Base-by-base conservation (phyloP, 164 flowering plant genomes). In the Hamamelis virginiana region DNA sequence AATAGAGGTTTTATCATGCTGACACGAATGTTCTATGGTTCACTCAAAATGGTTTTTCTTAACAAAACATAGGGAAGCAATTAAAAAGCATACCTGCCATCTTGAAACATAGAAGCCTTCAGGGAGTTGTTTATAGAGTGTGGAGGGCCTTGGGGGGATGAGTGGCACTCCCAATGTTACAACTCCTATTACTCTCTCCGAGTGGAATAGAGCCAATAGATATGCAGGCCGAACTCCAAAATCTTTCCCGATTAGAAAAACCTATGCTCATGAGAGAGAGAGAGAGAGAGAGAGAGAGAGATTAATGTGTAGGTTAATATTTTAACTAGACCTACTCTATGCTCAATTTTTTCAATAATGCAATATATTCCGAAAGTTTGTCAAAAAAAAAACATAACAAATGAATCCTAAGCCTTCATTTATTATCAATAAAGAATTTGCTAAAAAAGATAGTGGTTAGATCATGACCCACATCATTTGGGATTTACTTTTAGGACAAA, bases 91-190 rank as follows among this genome's bases (percentile, higher is more conserved):
- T 69, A 85, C 89, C 84, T 51, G 68, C 87, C 86, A 87, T 67
- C 94, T 82, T 4, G 65, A 53, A 9, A 85, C 72, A 69, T 89
- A 87, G 80, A 86, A 87, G 25, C 90, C 91, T 79, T 83, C 83
- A 51, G 87, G 89, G 15, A 84, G 75, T 38, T 23, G 2, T 21
- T 75, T 19, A 27, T 51, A 45, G 46, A 8, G 46, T 6, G 25
- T 26, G 1, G 33, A 41, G 6, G 73, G 77, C 15, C 65, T 64
- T 1, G 81, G 84, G 8, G 83, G 86, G 0, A 69, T 1, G 48
- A 59, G 74, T 5, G 92, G 88, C 9, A 72, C 72, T 21, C 92
- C 92, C 38, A 88, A 2, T 26, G 87, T 80, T 12, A 81, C 71
- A 52, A 86, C 67, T 9, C 86, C 85, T 4, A 27, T 27, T 21